Percentiles rank a stretch among this genome's conserved stretches.
phyloP scores from a whole-genome alignment of 2,329 filamentous ascomycete genomes.

The Thielaviopsis cerberus region DNA sequence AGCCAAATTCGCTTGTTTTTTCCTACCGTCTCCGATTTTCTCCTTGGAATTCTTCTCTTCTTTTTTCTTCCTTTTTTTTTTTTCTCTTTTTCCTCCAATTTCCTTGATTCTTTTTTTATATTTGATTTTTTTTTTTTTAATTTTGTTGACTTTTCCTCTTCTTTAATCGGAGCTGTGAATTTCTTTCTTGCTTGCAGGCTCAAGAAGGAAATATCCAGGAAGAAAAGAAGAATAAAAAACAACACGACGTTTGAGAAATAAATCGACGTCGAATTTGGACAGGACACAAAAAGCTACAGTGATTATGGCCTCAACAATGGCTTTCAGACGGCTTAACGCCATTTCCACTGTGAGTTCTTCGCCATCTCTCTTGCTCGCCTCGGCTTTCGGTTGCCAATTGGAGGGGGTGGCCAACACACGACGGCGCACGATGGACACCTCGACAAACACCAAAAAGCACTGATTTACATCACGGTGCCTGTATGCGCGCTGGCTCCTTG shows the following conservation, averaged over 20 bases:
- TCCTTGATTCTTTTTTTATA: conserved; percentile 5
- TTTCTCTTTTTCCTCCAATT: no score
- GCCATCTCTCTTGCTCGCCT: conserved; percentile 7
- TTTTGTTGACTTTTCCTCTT: background rate
- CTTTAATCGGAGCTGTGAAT: background rate
- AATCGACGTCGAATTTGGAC: background rate
- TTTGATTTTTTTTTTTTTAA: conserved; percentile 2
- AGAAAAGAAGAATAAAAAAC: background rate
- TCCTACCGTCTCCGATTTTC: conserved; percentile 1
- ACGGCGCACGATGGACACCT: background rate
- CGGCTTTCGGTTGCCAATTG: conserved; percentile 14
- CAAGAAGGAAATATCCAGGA: background rate
- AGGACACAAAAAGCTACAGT: background rate
- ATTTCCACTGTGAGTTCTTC: conserved; percentile 33
- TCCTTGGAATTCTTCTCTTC: background rate
- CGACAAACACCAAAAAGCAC: background rate
- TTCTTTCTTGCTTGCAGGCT: background rate
- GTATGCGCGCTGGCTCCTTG: background rate
- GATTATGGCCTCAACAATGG: conserved; percentile 43
- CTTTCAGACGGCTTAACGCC: conserved; percentile 40
- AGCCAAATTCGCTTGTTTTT: background rate
- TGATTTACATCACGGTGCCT: conserved; percentile 6
- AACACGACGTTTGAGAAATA: background rate
- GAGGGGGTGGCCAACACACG: background rate
- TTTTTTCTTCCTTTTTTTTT: no score